Conservation (phyloP, 169 alveolate genomes). For the Plasmodium knowlesi region DNA sequence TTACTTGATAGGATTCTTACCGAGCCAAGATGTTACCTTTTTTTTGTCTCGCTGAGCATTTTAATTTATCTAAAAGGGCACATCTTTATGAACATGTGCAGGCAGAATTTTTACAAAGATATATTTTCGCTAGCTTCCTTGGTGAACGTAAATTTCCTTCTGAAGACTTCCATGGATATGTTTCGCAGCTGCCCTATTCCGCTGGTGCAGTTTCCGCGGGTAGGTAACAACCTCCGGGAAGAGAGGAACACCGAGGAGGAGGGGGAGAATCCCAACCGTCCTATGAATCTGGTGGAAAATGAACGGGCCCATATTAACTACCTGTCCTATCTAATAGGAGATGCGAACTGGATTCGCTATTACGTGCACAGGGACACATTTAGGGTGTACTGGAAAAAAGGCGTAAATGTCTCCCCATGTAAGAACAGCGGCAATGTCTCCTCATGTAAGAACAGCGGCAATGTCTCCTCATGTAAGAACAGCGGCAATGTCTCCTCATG, state of each 20-base stretch:
- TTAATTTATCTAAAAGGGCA: constrained; percentile 16
- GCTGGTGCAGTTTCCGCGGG: neutral
- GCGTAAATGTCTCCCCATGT: neutral
- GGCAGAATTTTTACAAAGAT: neutral
- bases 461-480: no score
- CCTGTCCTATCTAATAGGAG: constrained; percentile 12
- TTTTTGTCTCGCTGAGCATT: constrained; percentile 21
- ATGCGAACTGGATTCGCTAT: constrained; percentile 14
- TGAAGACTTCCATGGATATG: constrained; percentile 4
- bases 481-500: no score
- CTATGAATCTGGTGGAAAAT: neutral
- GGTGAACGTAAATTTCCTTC: constrained; percentile 23
- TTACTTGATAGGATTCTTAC: constrained; percentile 31
- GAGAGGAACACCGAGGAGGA: neutral
- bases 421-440: neutral
- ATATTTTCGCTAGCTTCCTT: constrained; percentile 11
- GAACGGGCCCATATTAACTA: constrained; percentile 18
- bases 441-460: no score
- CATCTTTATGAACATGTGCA: neutral
- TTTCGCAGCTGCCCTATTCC: constrained; percentile 1
- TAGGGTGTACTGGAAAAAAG: neutral
- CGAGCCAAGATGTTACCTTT: constrained; percentile 20
- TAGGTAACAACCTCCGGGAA: neutral
- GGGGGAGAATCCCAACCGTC: neutral
- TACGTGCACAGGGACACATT: constrained; percentile 52